A percentile compares a stretch with the other conserved stretches of the same genome.
phyloP scores from a whole-genome alignment of 768 basidiomycete species.

The Boletus subparvulus region DNA sequence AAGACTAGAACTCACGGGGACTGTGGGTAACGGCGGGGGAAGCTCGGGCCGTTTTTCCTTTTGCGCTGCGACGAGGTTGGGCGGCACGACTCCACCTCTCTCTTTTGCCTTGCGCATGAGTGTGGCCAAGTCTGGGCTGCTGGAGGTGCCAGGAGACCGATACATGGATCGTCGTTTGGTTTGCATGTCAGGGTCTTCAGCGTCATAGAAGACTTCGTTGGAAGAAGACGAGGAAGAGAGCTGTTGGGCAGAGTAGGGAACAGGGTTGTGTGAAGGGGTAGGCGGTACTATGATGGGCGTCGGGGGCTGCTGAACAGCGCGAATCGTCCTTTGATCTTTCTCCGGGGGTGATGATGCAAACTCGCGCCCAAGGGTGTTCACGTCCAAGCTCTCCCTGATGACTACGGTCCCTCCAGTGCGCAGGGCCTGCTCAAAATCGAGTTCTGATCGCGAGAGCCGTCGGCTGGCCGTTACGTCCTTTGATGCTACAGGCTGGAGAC shows the following conservation, averaged over 20 bases:
- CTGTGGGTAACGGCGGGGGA: slow-evolving; percentile 46
- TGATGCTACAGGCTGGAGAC: slow-evolving; percentile 58
- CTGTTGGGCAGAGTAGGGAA: slow-evolving; percentile 33
- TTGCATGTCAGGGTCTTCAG: slow-evolving; percentile 65
- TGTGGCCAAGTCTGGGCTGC: slow-evolving; percentile 89
- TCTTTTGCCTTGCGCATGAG: slow-evolving; percentile 83
- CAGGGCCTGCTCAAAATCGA: slow-evolving; percentile 81
- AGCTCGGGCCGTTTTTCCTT: slow-evolving; percentile 38
- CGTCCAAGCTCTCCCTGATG: slow-evolving; percentile 70
- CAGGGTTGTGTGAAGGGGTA: slow-evolving; percentile 54
- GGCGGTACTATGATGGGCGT: slow-evolving; percentile 67
- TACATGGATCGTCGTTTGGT: slow-evolving; percentile 84
- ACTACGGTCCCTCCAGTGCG: slow-evolving; percentile 63
- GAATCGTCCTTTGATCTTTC: slow-evolving; percentile 37
- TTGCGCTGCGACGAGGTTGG: slow-evolving; percentile 29
- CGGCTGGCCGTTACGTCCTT: slow-evolving; percentile 48
- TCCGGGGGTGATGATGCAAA: slow-evolving; percentile 41
- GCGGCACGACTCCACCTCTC: slow-evolving; percentile 45
- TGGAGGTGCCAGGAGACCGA: slow-evolving; percentile 83
- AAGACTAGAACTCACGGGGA: slow-evolving; percentile 18
- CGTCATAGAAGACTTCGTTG: slow-evolving; percentile 61
- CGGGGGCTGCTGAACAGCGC: slow-evolving; percentile 44
- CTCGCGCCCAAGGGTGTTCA: slow-evolving; percentile 55
- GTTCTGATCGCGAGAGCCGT: slow-evolving; percentile 69
- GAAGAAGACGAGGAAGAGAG: slow-evolving; percentile 50